Evolutionary conservation across 1,284 basidiomycete species (phyloP).

Genomic region (Thelephora terrestris): DNA sequence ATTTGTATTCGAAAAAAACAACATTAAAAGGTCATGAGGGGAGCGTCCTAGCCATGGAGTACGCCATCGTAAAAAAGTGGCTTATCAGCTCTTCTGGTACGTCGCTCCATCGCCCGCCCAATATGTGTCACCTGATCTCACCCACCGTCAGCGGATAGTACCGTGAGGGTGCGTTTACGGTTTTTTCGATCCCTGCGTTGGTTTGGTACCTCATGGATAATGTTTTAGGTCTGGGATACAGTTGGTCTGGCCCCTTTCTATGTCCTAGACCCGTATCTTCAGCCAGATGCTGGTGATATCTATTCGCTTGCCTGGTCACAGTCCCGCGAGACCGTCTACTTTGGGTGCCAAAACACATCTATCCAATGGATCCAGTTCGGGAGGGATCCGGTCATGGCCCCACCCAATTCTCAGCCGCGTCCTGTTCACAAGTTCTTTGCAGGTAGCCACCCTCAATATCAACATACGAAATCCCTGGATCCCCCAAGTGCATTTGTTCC

Average conservation of each 20-base stretch:
- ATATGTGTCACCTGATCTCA: constrained; percentile 1
- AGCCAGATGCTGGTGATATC: constrained; percentile 82
- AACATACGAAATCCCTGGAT: constrained; percentile 52
- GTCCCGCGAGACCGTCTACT: constrained; percentile 62
- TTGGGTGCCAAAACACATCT: constrained; percentile 87
- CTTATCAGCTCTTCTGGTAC: constrained; percentile 75
- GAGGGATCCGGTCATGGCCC: constrained; percentile 9
- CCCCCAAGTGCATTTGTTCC: constrained; percentile 39
- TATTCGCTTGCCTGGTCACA: constrained; percentile 82
- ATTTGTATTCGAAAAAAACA: constrained; percentile 57
- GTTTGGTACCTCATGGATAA: background rate
- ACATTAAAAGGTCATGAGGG: constrained; percentile 79
- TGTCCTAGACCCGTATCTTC: constrained; percentile 75
- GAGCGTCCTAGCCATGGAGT: constrained; percentile 75
- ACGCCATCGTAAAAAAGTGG: constrained; percentile 72
- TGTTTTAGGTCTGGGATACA: constrained; percentile 77
- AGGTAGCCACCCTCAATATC: constrained; percentile 65
- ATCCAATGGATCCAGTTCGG: constrained; percentile 76
- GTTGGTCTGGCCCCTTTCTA: constrained; percentile 62
- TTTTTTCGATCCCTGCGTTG: background rate
- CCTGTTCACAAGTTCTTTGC: constrained; percentile 66
- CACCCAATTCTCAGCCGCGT: constrained; percentile 36
- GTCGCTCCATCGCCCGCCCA: constrained; percentile 11
- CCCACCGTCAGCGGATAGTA: constrained; percentile 63
- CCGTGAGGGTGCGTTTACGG: constrained; percentile 53